These are phyloP conservation scores for Geotrichum fermentans DNA, from an alignment of 1,139 yeast genomes.

Conservation along the genomic window DNA sequence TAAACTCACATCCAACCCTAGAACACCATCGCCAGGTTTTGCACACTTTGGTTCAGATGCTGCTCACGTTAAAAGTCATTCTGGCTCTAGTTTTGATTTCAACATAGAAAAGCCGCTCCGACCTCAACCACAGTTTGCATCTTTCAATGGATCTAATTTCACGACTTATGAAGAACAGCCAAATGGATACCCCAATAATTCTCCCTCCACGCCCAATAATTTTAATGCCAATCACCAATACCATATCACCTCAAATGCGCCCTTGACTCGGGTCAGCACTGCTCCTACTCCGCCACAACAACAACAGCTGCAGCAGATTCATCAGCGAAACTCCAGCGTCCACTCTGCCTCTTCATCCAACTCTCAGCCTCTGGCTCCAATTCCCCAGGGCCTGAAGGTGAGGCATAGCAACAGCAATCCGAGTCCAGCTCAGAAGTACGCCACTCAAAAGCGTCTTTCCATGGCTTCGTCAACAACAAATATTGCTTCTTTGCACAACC, in stretches of 20 bases:
- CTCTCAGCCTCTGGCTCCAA: neutral
- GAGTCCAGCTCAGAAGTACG: neutral
- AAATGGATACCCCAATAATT: conserved; percentile 4
- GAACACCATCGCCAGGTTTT: neutral
- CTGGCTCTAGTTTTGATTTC: conserved; percentile 12
- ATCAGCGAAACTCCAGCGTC: conserved; percentile 6
- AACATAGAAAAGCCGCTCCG: neutral
- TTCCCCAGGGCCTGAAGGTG: neutral
- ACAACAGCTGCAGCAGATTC: neutral
- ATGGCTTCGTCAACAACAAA: neutral
- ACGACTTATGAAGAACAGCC: conserved; percentile 4
- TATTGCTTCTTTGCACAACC: conserved; percentile 5
- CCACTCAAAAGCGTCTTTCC: conserved; percentile 1
- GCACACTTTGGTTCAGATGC: neutral
- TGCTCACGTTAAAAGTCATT: neutral
- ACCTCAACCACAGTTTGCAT: neutral
- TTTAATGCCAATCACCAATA: neutral
- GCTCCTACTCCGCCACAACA: neutral
- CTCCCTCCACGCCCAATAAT: neutral
- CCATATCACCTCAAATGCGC: neutral
- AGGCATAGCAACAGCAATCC: neutral
- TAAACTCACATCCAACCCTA: neutral
- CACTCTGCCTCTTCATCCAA: neutral
- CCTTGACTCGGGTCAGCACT: conserved; percentile 2
- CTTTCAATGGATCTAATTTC: neutral